These are phyloP conservation scores for Rhodosporidiobolus sp. DNA, from an alignment of 768 basidiomycete genomes.

Conservation along the genomic window DNA sequence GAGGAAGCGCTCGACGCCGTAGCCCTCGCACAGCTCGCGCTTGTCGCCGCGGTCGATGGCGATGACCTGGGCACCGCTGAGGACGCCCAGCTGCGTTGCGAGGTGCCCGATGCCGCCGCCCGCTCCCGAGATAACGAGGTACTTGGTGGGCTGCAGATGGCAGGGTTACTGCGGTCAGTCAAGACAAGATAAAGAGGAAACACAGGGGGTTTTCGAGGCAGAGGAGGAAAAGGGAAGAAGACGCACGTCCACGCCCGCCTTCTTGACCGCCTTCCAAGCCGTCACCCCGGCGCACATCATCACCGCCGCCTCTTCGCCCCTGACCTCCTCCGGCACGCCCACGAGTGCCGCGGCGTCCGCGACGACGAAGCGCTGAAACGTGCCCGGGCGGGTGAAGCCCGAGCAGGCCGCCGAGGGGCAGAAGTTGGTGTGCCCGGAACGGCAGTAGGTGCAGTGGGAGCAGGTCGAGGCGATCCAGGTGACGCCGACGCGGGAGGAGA, in stretches of 20 bases:
- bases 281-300: conserved; percentile 71
- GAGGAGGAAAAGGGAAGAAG: neutral
- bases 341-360: no score
- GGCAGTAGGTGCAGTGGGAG: no score
- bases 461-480: no score
- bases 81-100: conserved; percentile 70
- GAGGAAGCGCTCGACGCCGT: conserved; percentile 47
- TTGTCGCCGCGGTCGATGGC: conserved; percentile 76
- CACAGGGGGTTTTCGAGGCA: neutral
- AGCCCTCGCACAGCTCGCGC: conserved; percentile 50
- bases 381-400: no score
- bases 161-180: conserved; percentile 56
- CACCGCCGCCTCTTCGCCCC: no score
- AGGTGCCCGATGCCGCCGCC: conserved; percentile 50
- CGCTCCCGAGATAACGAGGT: conserved; percentile 61
- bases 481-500: no score
- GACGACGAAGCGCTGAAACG: no score
- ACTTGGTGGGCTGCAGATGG: conserved; percentile 57
- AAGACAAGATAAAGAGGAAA: neutral
- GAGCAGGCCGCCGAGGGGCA: no score
- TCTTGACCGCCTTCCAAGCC: conserved; percentile 69
- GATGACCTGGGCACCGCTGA: conserved; percentile 74
- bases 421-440: no score
- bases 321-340: no score
- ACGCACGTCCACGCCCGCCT: neutral